Evolutionary conservation across 768 basidiomycete species (phyloP).

Genomic region (Pholiota molesta): DNA sequence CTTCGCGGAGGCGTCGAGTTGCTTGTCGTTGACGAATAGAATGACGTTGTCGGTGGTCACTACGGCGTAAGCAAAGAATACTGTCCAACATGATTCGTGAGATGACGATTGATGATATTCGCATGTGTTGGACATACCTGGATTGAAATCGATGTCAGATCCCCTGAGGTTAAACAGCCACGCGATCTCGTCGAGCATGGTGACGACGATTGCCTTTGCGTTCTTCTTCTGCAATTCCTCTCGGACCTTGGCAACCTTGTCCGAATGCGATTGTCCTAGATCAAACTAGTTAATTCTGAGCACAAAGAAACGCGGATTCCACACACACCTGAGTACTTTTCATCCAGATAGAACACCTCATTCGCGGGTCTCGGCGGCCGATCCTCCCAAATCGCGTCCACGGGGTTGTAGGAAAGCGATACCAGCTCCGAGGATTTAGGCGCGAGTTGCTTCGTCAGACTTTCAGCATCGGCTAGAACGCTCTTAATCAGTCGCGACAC

Average conservation of each 20-base stretch:
- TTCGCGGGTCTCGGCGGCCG: slow-evolving; percentile 73
- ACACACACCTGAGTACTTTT: slow-evolving; percentile 70
- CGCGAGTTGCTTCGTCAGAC: slow-evolving; percentile 58
- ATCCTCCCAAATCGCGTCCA: slow-evolving; percentile 80
- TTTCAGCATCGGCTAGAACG: slow-evolving; percentile 62
- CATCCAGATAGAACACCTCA: slow-evolving; percentile 65
- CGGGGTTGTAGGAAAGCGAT: slow-evolving; percentile 68
- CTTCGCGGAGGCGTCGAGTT: slow-evolving; percentile 45
- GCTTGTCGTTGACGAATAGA: slow-evolving; percentile 70
- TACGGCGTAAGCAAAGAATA: slow-evolving; percentile 92
- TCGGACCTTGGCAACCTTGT: slow-evolving; percentile 72
- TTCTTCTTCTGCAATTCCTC: slow-evolving; percentile 66
- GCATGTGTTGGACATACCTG: slow-evolving; percentile 34
- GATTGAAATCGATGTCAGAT: slow-evolving; percentile 88
- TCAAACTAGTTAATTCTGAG: neutral
- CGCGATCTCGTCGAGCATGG: slow-evolving; percentile 92
- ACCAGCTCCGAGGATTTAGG: slow-evolving; percentile 63
- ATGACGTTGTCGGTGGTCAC: slow-evolving; percentile 60
- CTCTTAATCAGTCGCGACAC: neutral
- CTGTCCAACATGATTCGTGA: slow-evolving; percentile 36
- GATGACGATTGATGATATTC: neutral
- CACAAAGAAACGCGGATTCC: slow-evolving; percentile 8
- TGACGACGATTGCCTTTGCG: slow-evolving; percentile 75
- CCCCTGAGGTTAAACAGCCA: slow-evolving; percentile 95
- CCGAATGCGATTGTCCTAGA: slow-evolving; percentile 58